Conservation (phyloP, 2,329 filamentous ascomycete species). For the Neophaeococcomyces aloes region DNA sequence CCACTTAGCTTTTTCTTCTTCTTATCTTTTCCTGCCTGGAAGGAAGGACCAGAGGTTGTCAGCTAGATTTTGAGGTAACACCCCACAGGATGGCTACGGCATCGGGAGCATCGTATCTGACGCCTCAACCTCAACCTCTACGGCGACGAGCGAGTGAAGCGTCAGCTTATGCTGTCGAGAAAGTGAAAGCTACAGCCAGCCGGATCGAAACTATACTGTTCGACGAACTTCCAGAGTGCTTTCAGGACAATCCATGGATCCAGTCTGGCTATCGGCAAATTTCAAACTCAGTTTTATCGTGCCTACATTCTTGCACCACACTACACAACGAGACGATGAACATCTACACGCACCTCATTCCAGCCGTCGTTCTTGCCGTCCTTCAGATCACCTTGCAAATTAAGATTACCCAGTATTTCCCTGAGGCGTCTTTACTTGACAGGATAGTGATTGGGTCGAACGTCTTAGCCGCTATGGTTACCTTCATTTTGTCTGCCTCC, state of each 20-base stretch:
- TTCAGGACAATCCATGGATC: conserved; percentile 35
- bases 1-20: too few species aligned
- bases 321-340: conserved; percentile 37
- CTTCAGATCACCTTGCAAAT: conserved; percentile 21
- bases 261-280: conserved; percentile 35
- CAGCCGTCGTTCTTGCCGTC: conserved; percentile 30
- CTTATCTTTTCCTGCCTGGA: too few species aligned
- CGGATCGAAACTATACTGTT: conserved; percentile 21
- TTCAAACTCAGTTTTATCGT: conserved; percentile 28
- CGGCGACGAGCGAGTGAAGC: conserved; percentile 12
- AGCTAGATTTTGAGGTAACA: too few species aligned
- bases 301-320: conserved; percentile 33
- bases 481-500: conserved; percentile 21
- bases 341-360: conserved; percentile 38
- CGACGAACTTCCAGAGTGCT: conserved; percentile 34
- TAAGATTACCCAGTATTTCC: conserved; percentile 27
- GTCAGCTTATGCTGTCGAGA: conserved; percentile 7
- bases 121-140: conserved; percentile 15
- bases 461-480: conserved; percentile 24
- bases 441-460: conserved; percentile 33
- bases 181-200: conserved; percentile 9
- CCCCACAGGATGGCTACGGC: background rate
- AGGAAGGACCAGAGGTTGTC: too few species aligned
- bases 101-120: conserved; percentile 16
- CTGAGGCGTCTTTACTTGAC: conserved; percentile 27